Conservation (phyloP, 2,329 filamentous ascomycete species). For the Stemphylium lycopersici region DNA sequence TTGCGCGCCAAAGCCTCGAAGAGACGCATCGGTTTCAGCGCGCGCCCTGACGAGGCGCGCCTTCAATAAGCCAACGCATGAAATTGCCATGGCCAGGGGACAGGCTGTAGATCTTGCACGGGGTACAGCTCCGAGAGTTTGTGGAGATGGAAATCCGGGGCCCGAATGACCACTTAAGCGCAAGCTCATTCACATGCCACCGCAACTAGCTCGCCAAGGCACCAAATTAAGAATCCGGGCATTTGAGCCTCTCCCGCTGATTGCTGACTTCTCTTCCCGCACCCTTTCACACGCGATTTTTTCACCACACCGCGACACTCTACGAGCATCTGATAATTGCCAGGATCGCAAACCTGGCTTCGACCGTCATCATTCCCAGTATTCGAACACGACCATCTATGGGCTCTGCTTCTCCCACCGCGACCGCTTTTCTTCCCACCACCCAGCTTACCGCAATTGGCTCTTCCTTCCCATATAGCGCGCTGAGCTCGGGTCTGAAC, state of each 20-base stretch:
- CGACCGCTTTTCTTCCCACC: slow-evolving; percentile 39
- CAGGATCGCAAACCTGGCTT: slow-evolving; percentile 42
- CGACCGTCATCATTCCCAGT: slow-evolving; percentile 24
- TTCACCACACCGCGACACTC: slow-evolving; percentile 20
- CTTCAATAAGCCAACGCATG: slow-evolving; percentile 1
- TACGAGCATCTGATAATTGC: slow-evolving; percentile 22
- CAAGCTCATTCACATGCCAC: slow-evolving; percentile 34
- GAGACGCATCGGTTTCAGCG: background rate
- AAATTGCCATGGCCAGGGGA: background rate
- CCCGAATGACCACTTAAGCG: slow-evolving; percentile 18
- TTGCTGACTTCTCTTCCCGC: slow-evolving; percentile 24
- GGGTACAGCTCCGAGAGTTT: slow-evolving; percentile 9
- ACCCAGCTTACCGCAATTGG: slow-evolving; percentile 44
- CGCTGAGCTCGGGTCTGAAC: slow-evolving; percentile 46
- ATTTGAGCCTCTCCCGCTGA: slow-evolving; percentile 27
- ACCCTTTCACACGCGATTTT: slow-evolving; percentile 24
- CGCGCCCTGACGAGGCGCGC: background rate
- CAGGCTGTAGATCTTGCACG: slow-evolving; percentile 10
- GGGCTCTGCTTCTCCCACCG: slow-evolving; percentile 50
- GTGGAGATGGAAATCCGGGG: slow-evolving; percentile 21
- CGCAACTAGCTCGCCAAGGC: slow-evolving; percentile 23
- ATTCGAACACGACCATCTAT: slow-evolving; percentile 49
- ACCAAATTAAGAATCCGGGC: slow-evolving; percentile 29
- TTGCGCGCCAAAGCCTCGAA: background rate
- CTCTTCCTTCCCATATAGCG: slow-evolving; percentile 42